Evolutionary conservation across 2,329 filamentous ascomycete genomes (phyloP).

Genomic region (Huntiella omanensis): DNA sequence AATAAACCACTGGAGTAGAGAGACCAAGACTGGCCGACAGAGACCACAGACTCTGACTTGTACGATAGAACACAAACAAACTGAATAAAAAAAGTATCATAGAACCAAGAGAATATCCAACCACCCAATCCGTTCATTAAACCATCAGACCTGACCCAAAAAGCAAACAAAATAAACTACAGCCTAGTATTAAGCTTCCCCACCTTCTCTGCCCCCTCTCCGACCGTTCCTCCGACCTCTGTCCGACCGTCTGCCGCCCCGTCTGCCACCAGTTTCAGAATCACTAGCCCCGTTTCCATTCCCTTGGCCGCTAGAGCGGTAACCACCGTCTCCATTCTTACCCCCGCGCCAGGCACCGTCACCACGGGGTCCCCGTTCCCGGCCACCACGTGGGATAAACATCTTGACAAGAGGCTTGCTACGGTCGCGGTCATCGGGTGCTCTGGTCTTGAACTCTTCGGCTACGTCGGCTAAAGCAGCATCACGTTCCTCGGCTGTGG

Average conservation of each 20-base stretch:
- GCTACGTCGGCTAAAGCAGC: constrained; percentile 57
- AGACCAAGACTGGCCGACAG: not conserved
- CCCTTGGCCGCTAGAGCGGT: constrained; percentile 45
- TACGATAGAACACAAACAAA: too few relatives aligned
- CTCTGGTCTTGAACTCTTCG: constrained; percentile 55
- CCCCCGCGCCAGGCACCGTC: constrained; percentile 49
- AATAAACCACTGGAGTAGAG: not conserved
- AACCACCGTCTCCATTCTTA: constrained; percentile 50
- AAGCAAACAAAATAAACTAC: not conserved
- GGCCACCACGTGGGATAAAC: constrained; percentile 45
- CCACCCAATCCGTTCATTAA: too few relatives aligned
- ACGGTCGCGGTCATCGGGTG: constrained; percentile 41
- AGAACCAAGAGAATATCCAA: too few relatives aligned
- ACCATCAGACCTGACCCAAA: not conserved
- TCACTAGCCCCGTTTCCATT: constrained; percentile 49
- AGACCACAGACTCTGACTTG: too few relatives aligned
- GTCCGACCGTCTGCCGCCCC: constrained; percentile 35
- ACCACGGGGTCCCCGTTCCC: constrained; percentile 35
- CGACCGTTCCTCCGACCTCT: constrained; percentile 31
- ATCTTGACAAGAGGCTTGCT: constrained; percentile 68
- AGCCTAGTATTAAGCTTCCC: constrained; percentile 21
- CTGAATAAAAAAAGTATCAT: too few relatives aligned
- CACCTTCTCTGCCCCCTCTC: constrained; percentile 30
- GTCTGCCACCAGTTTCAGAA: constrained; percentile 36
- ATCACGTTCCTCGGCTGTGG: constrained; percentile 60